Base-by-base conservation (phyloP, 2,329 filamentous ascomycete species). In the Penicillium sp. region DNA sequence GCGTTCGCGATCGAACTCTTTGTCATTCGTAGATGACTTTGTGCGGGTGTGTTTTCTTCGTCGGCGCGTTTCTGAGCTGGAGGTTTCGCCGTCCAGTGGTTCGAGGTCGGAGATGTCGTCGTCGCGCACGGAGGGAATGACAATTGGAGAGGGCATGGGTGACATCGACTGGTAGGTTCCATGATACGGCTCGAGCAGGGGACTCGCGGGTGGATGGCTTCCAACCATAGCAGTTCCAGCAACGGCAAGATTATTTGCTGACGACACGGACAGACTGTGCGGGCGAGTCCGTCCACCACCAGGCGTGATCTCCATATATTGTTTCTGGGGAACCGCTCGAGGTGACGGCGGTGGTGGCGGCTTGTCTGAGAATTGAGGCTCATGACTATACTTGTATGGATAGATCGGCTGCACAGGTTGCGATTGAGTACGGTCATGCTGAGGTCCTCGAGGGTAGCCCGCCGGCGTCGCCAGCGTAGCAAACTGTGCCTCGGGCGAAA, bases 91-190 rank as follows among this genome's bases (percentile, higher is more conserved):
- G 45, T 73, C 73, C 14, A 80, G 66, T 10, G 73, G 72, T 54
- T 84, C 81, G 10, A 84, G 59, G 56, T 84, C 78, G 26, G 79
- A 80, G 26, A 82, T 71, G 22, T 85, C 83, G 10, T 86, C 80
- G 35, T 82, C 79, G 29, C 80, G 74, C 48, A 79, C 86, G 69
- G 67, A 87, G 24, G 74, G 80, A 24, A 93, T 79, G 66, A 85
- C 79, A 56, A 85, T 78, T 0, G 93, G 91, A 0, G 92, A 92
- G 0, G 93, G 93, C 91, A 97, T 96, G 0, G 93, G 93, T 0
- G 93, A 96, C 66, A 96, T 90, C 56, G 90, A 91, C 74, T 98
- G 93, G 68, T 96, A 98, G 0, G 93, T 96, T 39, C 93, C 93
- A 60, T 88, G 89, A 75, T 98, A 98, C 1, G 95, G 88, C 76